Evolutionary conservation across 768 basidiomycete genomes (phyloP).

Genomic region (Multifurca ochricompacta): DNA sequence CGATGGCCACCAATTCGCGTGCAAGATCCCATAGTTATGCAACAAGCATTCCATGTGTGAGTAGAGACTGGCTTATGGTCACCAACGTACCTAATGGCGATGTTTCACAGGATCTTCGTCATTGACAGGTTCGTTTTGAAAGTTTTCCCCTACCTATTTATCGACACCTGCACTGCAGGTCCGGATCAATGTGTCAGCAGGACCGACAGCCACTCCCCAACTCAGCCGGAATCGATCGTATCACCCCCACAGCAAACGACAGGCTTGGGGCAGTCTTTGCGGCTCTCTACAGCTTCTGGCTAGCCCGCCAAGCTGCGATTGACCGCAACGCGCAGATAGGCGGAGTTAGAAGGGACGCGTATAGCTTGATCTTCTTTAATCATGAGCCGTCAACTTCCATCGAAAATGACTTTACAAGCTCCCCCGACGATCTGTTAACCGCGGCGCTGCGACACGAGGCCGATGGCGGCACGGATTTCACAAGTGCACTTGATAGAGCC

Average conservation of each 20-base stretch:
- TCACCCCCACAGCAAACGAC: slow-evolving; percentile 35
- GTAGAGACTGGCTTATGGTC: slow-evolving; percentile 21
- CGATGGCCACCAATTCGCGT: slow-evolving; percentile 49
- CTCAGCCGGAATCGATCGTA: slow-evolving; percentile 35
- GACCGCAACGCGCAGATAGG: slow-evolving; percentile 22
- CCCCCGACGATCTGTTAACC: slow-evolving; percentile 38
- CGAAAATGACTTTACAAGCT: slow-evolving; percentile 39
- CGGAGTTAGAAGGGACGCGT: slow-evolving; percentile 40
- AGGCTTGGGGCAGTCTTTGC: slow-evolving; percentile 52
- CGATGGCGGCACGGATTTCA: slow-evolving; percentile 38
- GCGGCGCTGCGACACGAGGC: slow-evolving; percentile 30
- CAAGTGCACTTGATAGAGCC: slow-evolving; percentile 32
- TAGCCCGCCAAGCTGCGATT: slow-evolving; percentile 38
- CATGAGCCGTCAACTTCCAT: slow-evolving; percentile 24
- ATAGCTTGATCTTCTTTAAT: slow-evolving; percentile 49
- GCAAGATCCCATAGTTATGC: slow-evolving; percentile 45
- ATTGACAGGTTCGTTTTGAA: slow-evolving; percentile 43
- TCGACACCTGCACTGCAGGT: slow-evolving; percentile 30
- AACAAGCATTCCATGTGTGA: slow-evolving; percentile 55
- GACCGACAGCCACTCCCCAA: slow-evolving; percentile 40
- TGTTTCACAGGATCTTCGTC: slow-evolving; percentile 37
- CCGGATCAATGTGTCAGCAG: slow-evolving; percentile 38
- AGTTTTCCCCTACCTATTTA: slow-evolving; percentile 24
- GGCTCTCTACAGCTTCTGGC: slow-evolving; percentile 49
- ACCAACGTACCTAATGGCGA: neutral